A percentile compares a stretch with the other conserved stretches of the same genome.
phyloP scores from a whole-genome alignment of 306 rosid species.

The Pueraria montana region DNA sequence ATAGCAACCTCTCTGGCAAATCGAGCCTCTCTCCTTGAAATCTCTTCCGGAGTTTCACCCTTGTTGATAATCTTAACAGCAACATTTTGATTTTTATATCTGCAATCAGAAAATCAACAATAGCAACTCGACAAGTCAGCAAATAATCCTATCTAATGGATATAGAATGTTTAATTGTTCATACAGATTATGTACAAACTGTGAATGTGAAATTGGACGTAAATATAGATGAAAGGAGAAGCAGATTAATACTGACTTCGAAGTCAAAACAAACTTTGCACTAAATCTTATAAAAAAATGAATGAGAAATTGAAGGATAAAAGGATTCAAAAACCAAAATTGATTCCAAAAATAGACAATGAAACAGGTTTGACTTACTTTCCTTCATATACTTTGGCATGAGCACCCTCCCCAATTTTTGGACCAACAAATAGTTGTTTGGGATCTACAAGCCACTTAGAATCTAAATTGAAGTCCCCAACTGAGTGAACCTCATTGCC shows the following conservation, averaged over 20 bases:
- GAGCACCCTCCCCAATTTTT: constrained; percentile 94
- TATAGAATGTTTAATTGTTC: constrained; percentile 12
- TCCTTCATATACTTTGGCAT: constrained; percentile 95
- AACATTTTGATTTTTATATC: constrained; percentile 58
- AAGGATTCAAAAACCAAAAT: constrained; percentile 40
- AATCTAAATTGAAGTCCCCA: constrained; percentile 73
- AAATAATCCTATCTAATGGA: background rate
- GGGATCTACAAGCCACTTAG: constrained; percentile 92
- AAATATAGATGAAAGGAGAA: no score
- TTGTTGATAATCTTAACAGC: constrained; percentile 63
- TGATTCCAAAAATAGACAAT: constrained; percentile 18
- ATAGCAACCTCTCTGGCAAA: constrained; percentile 88
- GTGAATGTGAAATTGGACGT: constrained; percentile 1
- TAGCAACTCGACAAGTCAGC: constrained; percentile 13
- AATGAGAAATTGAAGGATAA: no score
- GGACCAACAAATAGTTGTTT: constrained; percentile 91
- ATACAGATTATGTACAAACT: constrained; percentile 10
- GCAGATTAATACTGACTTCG: background rate
- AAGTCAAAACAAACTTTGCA: constrained; percentile 28
- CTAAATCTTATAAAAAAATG: background rate
- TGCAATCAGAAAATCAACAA: constrained; percentile 49
- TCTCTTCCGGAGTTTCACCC: constrained; percentile 62
- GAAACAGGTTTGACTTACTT: constrained; percentile 78
- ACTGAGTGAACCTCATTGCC: constrained; percentile 84
- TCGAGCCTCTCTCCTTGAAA: constrained; percentile 73